Evolutionary conservation across 2,329 filamentous ascomycete species (phyloP).

Genomic region (Rhynchosporium agropyri): DNA sequence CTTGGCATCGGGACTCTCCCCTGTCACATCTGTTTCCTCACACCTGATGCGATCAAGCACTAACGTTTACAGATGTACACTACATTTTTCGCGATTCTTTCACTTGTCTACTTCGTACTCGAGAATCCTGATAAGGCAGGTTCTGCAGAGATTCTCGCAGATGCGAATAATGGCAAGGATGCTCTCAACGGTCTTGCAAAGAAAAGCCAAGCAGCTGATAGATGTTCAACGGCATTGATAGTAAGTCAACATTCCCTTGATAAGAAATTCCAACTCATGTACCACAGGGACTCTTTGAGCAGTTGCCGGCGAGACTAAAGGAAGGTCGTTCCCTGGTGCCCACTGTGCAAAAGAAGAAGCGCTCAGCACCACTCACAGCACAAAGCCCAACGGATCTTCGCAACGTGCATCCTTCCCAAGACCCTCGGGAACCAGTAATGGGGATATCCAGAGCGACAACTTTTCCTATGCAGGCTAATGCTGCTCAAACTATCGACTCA

Average conservation of each 20-base stretch:
- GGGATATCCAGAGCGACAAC: slow-evolving; percentile 33
- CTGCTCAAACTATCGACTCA: slow-evolving; percentile 32
- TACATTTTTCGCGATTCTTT: slow-evolving; percentile 79
- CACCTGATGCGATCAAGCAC: neutral
- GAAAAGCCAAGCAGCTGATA: slow-evolving; percentile 85
- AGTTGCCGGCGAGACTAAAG: slow-evolving; percentile 74
- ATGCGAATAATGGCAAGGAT: slow-evolving; percentile 82
- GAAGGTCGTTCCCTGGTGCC: slow-evolving; percentile 48
- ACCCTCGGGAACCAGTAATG: slow-evolving; percentile 12
- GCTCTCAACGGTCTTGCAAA: slow-evolving; percentile 78
- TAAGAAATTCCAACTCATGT: slow-evolving; percentile 32
- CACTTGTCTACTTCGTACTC: slow-evolving; percentile 76
- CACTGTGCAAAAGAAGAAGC: slow-evolving; percentile 54
- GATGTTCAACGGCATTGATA: slow-evolving; percentile 76
- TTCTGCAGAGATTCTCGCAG: slow-evolving; percentile 78
- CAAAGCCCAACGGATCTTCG: slow-evolving; percentile 43
- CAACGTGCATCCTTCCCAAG: slow-evolving; percentile 4
- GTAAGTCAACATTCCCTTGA: slow-evolving; percentile 51
- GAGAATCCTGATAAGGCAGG: slow-evolving; percentile 78
- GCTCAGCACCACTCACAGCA: slow-evolving; percentile 57
- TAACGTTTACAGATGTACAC: slow-evolving; percentile 61
- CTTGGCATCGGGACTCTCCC: neutral
- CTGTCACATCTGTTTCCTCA: neutral
- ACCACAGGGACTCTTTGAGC: slow-evolving; percentile 75
- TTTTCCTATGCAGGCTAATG: slow-evolving; percentile 39